These are phyloP conservation scores for Hemisphaericaspora nanyangensis DNA, from an alignment of 805 yeast genomes.

Conservation along the genomic window DNA sequence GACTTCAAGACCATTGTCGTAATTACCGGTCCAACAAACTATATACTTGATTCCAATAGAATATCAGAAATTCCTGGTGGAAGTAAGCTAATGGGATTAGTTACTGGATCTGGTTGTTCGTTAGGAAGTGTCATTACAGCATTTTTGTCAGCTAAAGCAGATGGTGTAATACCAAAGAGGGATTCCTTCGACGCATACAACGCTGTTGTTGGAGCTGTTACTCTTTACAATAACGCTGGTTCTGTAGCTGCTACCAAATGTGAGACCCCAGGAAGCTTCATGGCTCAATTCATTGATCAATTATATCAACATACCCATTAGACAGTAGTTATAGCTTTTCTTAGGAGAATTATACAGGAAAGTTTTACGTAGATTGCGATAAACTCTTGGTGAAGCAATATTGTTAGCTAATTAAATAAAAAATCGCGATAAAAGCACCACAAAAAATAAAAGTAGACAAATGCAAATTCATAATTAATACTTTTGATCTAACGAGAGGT, in stretches of 20 bases:
- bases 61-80: slow-evolving; percentile 48
- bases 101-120: slow-evolving; percentile 85
- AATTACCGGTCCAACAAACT: slow-evolving; percentile 54
- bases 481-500: background rate
- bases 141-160: slow-evolving; percentile 44
- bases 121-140: slow-evolving; percentile 70
- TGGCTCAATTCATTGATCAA: slow-evolving; percentile 43
- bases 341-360: no score
- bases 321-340: background rate
- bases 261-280: slow-evolving; percentile 55
- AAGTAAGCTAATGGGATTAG: slow-evolving; percentile 53
- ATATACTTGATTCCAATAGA: slow-evolving; percentile 18
- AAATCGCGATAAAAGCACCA: background rate
- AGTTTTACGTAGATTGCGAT: no score
- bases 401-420: no score
- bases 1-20: slow-evolving; percentile 60
- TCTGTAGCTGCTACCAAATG: slow-evolving; percentile 40
- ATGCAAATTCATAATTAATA: no score
- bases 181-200: slow-evolving; percentile 26
- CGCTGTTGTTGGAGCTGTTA: slow-evolving; percentile 54
- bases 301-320: slow-evolving; percentile 15
- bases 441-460: background rate
- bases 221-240: slow-evolving; percentile 61
- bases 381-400: no score
- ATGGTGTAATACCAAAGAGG: slow-evolving; percentile 9